Evolutionary conservation across 495 filamentous ascomycete species (phyloP), one percentile per base, ranked within the genome.

Genomic region (Annulohypoxylon stygium): DNA sequence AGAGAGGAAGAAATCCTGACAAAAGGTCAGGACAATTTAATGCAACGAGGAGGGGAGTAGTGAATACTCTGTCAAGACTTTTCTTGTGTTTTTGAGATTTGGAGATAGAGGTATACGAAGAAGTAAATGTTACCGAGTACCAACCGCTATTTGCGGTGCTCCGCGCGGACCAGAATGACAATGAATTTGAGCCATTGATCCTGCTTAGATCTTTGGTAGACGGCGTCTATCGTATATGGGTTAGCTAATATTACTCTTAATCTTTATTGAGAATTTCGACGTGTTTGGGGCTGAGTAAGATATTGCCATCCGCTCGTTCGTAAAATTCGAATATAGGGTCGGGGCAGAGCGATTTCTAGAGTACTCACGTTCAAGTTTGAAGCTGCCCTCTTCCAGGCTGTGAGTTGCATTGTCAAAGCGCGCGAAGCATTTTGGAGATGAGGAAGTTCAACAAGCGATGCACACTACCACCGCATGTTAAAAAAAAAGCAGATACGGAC

Each of bases 1-100:
- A 30, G 93, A 94, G 9, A 95, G 85, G 71, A 94, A 91, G 71
- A 96, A 90, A 80, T 95, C 92, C 93, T 96, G 48, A 43, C 14
- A 11, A 50, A 36, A 5, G n/a, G 57, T 61, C 55, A 74, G 77
- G 73, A 30, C 61, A 54, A n/a, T 57, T 33, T 23, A 61, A 41
- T 14, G n/a, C 62, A 5, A 14, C 59, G 12, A 18, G n/a, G 2
- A 16, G 14, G 36, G n/a, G 26, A 5, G 34, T 36, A 25, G 34
- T 26, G 2, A 69, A 61, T 79, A 83, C 82, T 66, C 83, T 75
- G 50, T 84, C 83, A 30, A 75, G 75, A 47, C 80, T 81, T 58
- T 83, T 81, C 76, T 81, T 84, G 43, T 81, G 78, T 57, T 81
- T 85, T 47, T 80, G 74, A 16, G 80, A 77, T 71, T 83, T 81